Percentiles rank a stretch among this genome's conserved stretches.
phyloP scores from a whole-genome alignment of 495 filamentous ascomycete species.

The Aspergillus asperescens region DNA sequence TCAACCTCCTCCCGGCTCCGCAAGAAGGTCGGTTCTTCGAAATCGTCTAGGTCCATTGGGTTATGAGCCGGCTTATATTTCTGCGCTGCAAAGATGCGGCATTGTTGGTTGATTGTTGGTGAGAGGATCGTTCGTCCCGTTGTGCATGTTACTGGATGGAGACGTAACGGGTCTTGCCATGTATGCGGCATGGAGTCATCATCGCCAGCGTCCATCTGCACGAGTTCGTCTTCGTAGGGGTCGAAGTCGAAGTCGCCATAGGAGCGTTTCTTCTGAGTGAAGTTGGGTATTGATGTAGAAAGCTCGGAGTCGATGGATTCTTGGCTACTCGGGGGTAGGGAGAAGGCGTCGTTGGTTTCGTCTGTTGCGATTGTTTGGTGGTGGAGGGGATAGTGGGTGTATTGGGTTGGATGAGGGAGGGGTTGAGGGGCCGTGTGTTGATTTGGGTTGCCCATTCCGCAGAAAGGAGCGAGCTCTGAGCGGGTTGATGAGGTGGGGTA shows the following conservation, averaged over 20 bases:
- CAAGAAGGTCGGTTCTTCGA: conserved; percentile 42
- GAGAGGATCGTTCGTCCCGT: conserved; percentile 30
- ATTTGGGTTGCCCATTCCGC: conserved; percentile 60
- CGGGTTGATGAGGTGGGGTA: conserved; percentile 18
- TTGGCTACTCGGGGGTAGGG: conserved; percentile 44
- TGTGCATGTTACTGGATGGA: not conserved
- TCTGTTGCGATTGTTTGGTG: conserved; percentile 18
- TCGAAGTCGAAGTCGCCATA: conserved; percentile 36
- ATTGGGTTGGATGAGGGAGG: conserved; percentile 8
- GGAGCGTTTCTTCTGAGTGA: conserved; percentile 19
- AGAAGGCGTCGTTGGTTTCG: conserved; percentile 40
- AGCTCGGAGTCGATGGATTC: conserved; percentile 28
- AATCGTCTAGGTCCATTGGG: conserved; percentile 39
- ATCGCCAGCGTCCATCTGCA: not conserved
- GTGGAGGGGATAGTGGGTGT: not conserved
- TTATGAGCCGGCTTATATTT: conserved; percentile 1
- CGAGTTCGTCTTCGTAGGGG: conserved; percentile 52
- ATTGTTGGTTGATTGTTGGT: conserved; percentile 30
- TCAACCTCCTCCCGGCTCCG: conserved; percentile 43
- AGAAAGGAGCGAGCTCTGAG: conserved; percentile 67
- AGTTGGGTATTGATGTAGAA: not conserved
- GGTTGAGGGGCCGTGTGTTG: conserved; percentile 13
- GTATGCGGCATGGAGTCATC: not conserved
- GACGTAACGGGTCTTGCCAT: conserved; percentile 5
- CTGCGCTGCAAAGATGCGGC: conserved; percentile 22